Base-by-base conservation (phyloP, 2,329 filamentous ascomycete genomes). In the Magnaporthiopsis rhizophila region DNA sequence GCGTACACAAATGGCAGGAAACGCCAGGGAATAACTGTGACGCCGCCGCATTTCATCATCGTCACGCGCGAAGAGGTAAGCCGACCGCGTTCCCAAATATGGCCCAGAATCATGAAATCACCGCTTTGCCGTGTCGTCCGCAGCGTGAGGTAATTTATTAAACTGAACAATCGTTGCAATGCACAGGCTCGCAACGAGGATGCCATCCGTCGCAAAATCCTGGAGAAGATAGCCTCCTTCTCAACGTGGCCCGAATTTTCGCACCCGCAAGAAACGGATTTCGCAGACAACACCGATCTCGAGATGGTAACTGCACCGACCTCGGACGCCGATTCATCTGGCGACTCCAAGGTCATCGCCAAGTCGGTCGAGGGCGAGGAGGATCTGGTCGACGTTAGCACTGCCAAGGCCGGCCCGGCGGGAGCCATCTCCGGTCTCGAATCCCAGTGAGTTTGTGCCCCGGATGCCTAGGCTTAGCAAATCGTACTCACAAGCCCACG, bases 361-460 rank as follows among this genome's bases (percentile, higher is more conserved):
- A 84, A 86, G 34, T 97, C 93, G 3, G 84, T 96, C 2, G 89
- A 93, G 73, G 90, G 92, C 12, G 94, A 97, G 74, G 93, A 97
- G 66, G 91, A 91, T 66, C 86, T 97, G 71, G 90, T 98, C 7
- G 91, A 97, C 72, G 88, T 99, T 21, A 90, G 90, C 0, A 93
- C 97, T 57, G 53, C 62, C 88, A 87, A 86, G 63, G 26, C 60
- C 13, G 28, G 36, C 38, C 38, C 21, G 60, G 28, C 26, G 60
- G 36, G 28, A 18, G 36, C 60, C 13, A 18, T 36, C 5, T 21
- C 38, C 7, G 26, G 24, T 26, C 18, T 24, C 7, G 26, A 38
- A 45, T 53, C 26, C 30, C 60, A 45, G 60, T 62, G 26, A 62
- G 60, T 30, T 30, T 21, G 79, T 2, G 72, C 72, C 21, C 78